Evolutionary conservation across 768 basidiomycete species (phyloP), one percentile per base, ranked within the genome.

Genomic region (Russula sp.): DNA sequence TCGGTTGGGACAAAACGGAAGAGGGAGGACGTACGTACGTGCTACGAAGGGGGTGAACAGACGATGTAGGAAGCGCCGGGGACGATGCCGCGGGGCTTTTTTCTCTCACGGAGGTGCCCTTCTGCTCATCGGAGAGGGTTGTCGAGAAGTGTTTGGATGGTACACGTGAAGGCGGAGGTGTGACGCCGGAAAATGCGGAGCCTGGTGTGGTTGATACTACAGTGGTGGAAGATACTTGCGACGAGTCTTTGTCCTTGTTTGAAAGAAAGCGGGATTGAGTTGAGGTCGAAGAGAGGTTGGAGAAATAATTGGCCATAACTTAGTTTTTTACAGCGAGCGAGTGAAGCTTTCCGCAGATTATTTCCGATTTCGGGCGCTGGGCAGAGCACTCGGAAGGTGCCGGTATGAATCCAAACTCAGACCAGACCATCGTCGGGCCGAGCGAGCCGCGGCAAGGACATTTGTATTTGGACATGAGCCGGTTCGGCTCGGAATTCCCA

Each of bases 91-190:
- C 73, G 41, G 72, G 63, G 18, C 71, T 62, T 59, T 73, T 75
- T 68, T 81, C 81, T 66, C 79, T 80, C 32, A 74, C 69, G 32
- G 72, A 74, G 42, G 68, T 16, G 34, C 54, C 67, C 61, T 78
- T 79, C 66, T 85, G 75, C 54, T 76, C 75, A 49, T 76, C 69
- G 55, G 82, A 67, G 35, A 84, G 71, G 5, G 79, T 81, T 7
- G 82, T 83, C n/a, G 83, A 89, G 71, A 90, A 90, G 69, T 87
- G 88, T 69, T 86, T 87, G 29, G 86, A 90, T 50, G 84, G 78
- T 34, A 80, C 71, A 63, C 84, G 82, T 38, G 80, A 72, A 56
- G 79, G 79, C 3, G 59, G 53, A 6, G 60, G 50, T 2, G 61
- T 46, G 11, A 32, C 25, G 7, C 46, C 42, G 14, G 61, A 39